Percentiles rank a stretch among this genome's conserved stretches.
Conservation (phyloP, 345 rosid genomes). For the Eucalyptus pauciflora region DNA sequence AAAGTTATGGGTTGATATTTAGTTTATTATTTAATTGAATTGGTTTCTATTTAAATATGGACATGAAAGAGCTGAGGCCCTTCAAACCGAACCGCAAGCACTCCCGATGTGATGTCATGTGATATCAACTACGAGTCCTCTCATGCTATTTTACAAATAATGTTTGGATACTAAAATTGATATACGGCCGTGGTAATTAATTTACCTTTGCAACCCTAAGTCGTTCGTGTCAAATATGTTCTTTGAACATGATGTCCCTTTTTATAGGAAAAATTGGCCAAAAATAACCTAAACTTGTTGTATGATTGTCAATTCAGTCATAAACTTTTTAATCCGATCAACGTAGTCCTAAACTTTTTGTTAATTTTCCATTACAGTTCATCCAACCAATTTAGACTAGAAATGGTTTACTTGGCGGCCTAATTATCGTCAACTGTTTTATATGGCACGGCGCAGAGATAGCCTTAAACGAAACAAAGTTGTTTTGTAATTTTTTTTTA, state of each 20-base stretch:
- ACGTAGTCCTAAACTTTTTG: neutral
- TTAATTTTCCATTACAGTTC: rapidly evolving
- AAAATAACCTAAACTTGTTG: neutral
- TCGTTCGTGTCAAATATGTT: neutral
- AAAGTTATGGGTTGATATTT: neutral
- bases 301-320: rapidly evolving
- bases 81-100: neutral
- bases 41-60: neutral
- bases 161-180: neutral
- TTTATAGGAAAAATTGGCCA: neutral
- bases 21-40: neutral
- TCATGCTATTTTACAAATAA: neutral
- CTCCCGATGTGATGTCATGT: neutral
- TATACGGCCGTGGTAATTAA: neutral
- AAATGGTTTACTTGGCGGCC: neutral
- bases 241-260: neutral
- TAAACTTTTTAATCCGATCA: neutral
- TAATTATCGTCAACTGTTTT: rapidly evolving
- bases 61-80: neutral
- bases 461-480: rapidly evolving
- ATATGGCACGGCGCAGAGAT: rapidly evolving
- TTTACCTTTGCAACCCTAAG: neutral
- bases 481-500: neutral
- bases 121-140: neutral
- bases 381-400: rapidly evolving